Evolutionary conservation across 2,329 filamentous ascomycete genomes (phyloP).

Genomic region (Pseudogymnoascus sp.): DNA sequence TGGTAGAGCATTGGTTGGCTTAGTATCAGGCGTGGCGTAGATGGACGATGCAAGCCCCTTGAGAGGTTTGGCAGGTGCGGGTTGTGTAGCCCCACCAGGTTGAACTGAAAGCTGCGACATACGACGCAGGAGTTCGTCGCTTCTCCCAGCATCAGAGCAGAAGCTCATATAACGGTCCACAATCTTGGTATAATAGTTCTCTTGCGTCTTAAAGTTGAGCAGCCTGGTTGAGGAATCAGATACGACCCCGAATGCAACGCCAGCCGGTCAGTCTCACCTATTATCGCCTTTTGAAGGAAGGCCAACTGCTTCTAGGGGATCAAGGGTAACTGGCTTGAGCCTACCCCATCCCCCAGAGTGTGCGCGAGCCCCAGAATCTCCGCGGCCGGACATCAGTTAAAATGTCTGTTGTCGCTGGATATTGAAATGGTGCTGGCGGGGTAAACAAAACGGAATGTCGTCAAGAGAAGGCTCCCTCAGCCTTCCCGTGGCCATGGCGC

Average conservation of each 20-base stretch:
- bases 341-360: conserved; percentile 56
- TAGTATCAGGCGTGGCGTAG: background rate
- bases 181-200: conserved; percentile 79
- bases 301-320: conserved; percentile 74
- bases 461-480: conserved; percentile 1
- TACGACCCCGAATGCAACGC: conserved; percentile 4
- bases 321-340: conserved; percentile 64
- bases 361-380: conserved; percentile 15
- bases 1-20: conserved; percentile 12
- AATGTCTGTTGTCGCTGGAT: conserved; percentile 1
- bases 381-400: conserved; percentile 9
- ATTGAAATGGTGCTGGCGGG: background rate
- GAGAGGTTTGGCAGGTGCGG: background rate
- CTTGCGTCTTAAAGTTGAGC: conserved; percentile 68
- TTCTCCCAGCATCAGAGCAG: conserved; percentile 65
- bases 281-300: conserved; percentile 87
- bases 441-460: conserved; percentile 6
- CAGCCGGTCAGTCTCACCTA: conserved; percentile 44
- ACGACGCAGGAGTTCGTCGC: conserved; percentile 65
- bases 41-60: conserved; percentile 12
- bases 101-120: conserved; percentile 55
- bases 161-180: conserved; percentile 84
- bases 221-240: conserved; percentile 41
- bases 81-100: background rate
- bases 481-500: background rate